These are phyloP conservation scores for Pisolithus thermaeus DNA, from an alignment of 1,284 basidiomycete genomes.

Conservation along the genomic window DNA sequence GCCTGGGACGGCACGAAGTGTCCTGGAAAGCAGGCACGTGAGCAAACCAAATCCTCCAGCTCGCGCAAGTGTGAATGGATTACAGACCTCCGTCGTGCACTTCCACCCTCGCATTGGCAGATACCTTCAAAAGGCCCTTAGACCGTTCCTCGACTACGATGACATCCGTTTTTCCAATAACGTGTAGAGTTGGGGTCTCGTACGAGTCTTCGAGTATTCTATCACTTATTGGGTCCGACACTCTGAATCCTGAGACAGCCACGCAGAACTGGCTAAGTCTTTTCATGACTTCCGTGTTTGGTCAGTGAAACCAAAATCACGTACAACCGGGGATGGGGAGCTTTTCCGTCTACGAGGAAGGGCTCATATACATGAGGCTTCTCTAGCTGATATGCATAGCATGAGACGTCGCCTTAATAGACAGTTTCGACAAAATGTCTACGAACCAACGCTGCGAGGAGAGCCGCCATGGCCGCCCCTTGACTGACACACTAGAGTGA, in stretches of 20 bases:
- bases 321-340: slow-evolving; percentile 68
- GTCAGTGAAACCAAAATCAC: slow-evolving; percentile 12
- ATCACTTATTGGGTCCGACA: slow-evolving; percentile 44
- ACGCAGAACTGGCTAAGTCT: slow-evolving; percentile 59
- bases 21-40: slow-evolving; percentile 36
- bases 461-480: slow-evolving; percentile 75
- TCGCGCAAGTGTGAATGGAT: neutral
- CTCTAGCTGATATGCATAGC: slow-evolving; percentile 18
- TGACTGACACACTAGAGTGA: slow-evolving; percentile 43
- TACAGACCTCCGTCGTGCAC: slow-evolving; percentile 68
- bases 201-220: slow-evolving; percentile 54
- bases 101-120: slow-evolving; percentile 57
- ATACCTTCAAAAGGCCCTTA: slow-evolving; percentile 53
- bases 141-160: slow-evolving; percentile 65
- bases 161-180: slow-evolving; percentile 77
- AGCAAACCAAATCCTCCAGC: neutral
- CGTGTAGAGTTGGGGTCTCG: slow-evolving; percentile 72
- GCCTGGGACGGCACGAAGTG: slow-evolving; percentile 77
- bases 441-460: slow-evolving; percentile 66
- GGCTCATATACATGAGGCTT: slow-evolving; percentile 45
- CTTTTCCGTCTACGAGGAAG: slow-evolving; percentile 60
- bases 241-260: slow-evolving; percentile 62
- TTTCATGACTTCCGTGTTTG: neutral
- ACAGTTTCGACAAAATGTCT: neutral
- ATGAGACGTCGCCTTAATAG: neutral